Conservation (phyloP, 768 basidiomycete species). For the Coprinopsis marcescibilis region DNA sequence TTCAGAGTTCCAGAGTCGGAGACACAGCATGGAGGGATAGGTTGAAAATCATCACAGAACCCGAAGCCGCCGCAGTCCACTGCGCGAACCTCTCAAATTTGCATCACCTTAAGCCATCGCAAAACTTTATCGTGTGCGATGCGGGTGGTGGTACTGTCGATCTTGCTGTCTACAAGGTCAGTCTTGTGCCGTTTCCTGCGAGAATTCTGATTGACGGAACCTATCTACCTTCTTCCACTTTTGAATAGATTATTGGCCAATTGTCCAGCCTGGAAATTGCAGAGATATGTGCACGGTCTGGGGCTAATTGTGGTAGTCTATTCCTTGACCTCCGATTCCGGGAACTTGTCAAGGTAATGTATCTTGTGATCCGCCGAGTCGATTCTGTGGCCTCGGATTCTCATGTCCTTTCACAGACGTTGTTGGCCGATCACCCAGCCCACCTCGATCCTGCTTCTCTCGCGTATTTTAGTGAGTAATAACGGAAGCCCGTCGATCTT, state of each 20-base stretch:
- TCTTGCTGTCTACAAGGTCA: slow-evolving; percentile 54
- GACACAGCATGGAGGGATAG: slow-evolving; percentile 78
- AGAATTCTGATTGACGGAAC: slow-evolving; percentile 4
- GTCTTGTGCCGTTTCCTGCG: slow-evolving; percentile 1
- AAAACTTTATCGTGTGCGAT: slow-evolving; percentile 90
- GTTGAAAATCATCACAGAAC: slow-evolving; percentile 75
- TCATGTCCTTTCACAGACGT: slow-evolving; percentile 24
- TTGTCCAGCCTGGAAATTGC: slow-evolving; percentile 83
- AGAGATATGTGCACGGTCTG: slow-evolving; percentile 83
- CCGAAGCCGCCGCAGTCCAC: slow-evolving; percentile 88
- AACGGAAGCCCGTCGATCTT: slow-evolving; percentile 1
- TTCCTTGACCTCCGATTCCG: slow-evolving; percentile 86
- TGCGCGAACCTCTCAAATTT: slow-evolving; percentile 78
- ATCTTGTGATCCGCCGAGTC: neutral
- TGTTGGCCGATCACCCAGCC: slow-evolving; percentile 77
- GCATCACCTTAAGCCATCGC: slow-evolving; percentile 71
- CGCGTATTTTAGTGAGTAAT: slow-evolving; percentile 66
- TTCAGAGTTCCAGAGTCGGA: slow-evolving; percentile 62
- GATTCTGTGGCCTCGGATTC: neutral
- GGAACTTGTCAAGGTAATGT: slow-evolving; percentile 61
- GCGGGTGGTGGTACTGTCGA: slow-evolving; percentile 79
- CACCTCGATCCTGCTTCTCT: slow-evolving; percentile 79
- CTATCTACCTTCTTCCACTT: slow-evolving; percentile 18
- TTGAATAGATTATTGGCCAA: slow-evolving; percentile 69
- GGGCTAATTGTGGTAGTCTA: slow-evolving; percentile 81